Conservation (phyloP, 2,329 filamentous ascomycete species). For the Gnomoniopsis sp. region DNA sequence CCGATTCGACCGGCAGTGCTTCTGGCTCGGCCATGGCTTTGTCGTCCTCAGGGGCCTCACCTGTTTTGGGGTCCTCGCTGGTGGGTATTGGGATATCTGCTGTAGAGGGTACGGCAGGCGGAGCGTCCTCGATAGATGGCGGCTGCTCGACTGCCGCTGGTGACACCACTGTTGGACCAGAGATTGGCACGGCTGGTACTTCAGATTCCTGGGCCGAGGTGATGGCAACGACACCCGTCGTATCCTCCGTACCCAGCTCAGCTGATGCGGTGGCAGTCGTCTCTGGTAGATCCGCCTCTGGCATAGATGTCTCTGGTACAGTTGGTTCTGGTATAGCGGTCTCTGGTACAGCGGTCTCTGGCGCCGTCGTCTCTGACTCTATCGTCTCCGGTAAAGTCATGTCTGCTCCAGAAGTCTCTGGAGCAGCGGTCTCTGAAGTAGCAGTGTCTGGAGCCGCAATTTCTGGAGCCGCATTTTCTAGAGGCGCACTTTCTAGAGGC, state of each 20-base stretch:
- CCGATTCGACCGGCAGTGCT: not conserved
- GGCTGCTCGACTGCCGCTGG: slow-evolving; percentile 1
- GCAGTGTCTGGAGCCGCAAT: no score
- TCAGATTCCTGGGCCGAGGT: not conserved
- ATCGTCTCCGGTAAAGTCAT: no score
- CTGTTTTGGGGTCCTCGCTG: slow-evolving; percentile 14
- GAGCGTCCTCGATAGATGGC: not conserved
- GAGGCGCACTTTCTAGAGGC: no score
- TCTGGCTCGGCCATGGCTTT: not conserved
- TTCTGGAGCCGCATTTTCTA: no score
- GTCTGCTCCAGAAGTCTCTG: no score
- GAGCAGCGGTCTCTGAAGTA: no score
- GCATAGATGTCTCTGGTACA: not conserved
- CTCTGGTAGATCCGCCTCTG: not conserved
- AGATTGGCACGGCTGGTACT: not conserved
- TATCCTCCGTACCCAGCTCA: not conserved
- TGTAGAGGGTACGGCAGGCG: not conserved
- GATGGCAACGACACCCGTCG: not conserved
- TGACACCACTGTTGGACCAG: not conserved
- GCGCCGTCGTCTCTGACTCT: not conserved
- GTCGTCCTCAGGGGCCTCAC: not conserved
- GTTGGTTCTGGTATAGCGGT: not conserved
- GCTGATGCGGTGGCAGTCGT: not conserved
- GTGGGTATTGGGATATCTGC: slow-evolving; percentile 9
- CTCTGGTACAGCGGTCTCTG: not conserved